phyloP scores from a whole-genome alignment of 2,329 filamentous ascomycete genomes.

The Colletotrichum orchidophilum region DNA sequence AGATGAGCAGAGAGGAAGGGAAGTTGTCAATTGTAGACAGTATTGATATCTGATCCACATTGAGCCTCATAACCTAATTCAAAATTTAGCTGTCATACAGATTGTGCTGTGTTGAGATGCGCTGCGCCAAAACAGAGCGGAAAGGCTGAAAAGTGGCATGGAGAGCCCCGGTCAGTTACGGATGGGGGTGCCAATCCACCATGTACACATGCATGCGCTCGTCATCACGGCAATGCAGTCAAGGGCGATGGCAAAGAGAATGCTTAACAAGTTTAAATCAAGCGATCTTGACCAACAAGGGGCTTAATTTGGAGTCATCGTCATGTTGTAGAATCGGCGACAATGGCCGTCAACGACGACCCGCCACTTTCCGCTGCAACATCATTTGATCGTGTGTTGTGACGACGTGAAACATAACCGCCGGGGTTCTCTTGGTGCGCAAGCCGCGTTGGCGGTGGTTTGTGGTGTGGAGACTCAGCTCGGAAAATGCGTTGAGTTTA shows the following conservation, averaged over 20 bases:
- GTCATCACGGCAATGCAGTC: not conserved
- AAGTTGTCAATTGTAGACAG: not conserved
- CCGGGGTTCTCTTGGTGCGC: not conserved
- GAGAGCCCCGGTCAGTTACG: not conserved
- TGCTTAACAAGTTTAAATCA: not conserved
- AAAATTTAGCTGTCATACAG: not conserved
- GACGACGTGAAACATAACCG: constrained; percentile 10
- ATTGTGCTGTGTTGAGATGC: not conserved
- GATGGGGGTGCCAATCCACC: not conserved
- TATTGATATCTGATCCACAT: not conserved
- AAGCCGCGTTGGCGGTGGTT: not conserved
- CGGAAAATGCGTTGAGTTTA: constrained; percentile 26
- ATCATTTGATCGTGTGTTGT: not conserved
- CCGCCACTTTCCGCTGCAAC: not conserved
- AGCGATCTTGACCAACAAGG: not conserved
- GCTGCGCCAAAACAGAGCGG: too few species aligned
- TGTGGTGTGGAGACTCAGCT: constrained; percentile 11
- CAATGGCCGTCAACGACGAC: not conserved
- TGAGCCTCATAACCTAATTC: not conserved
- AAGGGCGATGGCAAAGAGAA: not conserved
- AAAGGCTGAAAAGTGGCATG: not conserved
- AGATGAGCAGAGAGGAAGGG: not conserved
- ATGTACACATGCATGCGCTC: not conserved
- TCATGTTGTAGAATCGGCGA: not conserved
- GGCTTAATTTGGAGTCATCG: not conserved